phyloP scores from a whole-genome alignment of 169 alveolate genomes.

The Fabrea salina region DNA sequence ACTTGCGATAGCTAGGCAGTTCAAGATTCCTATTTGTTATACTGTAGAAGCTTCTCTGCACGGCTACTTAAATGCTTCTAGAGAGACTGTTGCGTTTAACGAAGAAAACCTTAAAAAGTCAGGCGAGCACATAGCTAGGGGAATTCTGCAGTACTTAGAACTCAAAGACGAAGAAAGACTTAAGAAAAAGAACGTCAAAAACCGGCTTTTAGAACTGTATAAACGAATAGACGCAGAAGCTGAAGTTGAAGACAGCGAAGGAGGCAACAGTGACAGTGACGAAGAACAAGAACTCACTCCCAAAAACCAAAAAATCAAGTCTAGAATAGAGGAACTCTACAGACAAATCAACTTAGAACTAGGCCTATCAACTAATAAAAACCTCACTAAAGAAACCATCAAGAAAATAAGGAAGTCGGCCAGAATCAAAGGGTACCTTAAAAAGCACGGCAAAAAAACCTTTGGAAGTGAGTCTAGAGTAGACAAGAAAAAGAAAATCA shows the following conservation, averaged over 20 bases:
- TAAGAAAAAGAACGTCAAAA: background rate
- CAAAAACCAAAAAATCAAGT: too few species aligned
- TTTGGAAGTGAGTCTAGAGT: too few species aligned
- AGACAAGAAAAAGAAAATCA: too few species aligned
- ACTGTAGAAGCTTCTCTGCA: constrained; percentile 17
- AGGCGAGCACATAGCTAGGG: background rate
- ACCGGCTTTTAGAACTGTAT: background rate
- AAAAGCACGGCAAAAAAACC: too few species aligned
- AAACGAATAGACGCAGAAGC: background rate
- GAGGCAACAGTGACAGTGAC: background rate
- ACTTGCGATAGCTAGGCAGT: background rate
- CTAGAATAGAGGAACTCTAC: too few species aligned
- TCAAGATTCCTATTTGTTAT: background rate
- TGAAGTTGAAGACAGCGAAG: background rate
- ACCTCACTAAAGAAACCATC: too few species aligned
- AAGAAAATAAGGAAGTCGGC: too few species aligned
- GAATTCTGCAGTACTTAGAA: background rate
- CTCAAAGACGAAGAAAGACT: background rate
- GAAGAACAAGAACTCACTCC: too few species aligned
- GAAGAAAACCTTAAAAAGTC: background rate
- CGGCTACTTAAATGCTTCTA: background rate
- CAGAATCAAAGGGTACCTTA: too few species aligned
- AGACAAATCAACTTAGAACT: too few species aligned
- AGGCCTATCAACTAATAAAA: too few species aligned
- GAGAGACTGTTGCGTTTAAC: background rate